These are phyloP conservation scores for Mycena citricolor DNA, from an alignment of 1,284 basidiomycete genomes.

Conservation along the genomic window DNA sequence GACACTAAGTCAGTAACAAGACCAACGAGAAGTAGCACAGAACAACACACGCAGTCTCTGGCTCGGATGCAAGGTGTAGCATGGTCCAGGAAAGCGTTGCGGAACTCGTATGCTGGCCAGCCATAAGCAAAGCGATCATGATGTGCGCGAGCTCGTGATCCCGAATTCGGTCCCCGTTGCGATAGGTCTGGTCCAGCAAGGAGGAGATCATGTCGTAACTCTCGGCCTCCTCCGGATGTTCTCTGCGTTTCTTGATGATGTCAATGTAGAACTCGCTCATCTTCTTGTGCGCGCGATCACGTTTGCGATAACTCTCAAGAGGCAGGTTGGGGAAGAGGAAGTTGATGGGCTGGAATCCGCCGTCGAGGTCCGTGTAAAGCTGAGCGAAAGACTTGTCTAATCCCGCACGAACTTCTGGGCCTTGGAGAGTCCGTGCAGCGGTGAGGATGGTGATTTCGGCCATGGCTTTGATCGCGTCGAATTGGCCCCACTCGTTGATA, in stretches of 20 bases:
- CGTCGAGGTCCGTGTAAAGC: constrained; percentile 89
- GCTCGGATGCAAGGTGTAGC: constrained; percentile 83
- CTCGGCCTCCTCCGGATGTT: constrained; percentile 48
- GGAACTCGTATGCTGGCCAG: constrained; percentile 97
- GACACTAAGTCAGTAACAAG: constrained; percentile 3
- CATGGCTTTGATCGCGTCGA: constrained; percentile 74
- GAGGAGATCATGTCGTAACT: constrained; percentile 94
- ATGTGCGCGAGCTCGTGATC: constrained; percentile 97
- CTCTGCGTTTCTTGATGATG: constrained; percentile 81
- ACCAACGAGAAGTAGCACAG: constrained; percentile 5
- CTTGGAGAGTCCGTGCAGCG: constrained; percentile 90
- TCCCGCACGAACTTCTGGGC: constrained; percentile 80
- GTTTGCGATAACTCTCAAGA: constrained; percentile 76
- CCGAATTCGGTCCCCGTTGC: constrained; percentile 74
- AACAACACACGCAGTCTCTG: constrained; percentile 75
- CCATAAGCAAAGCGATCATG: constrained; percentile 95
- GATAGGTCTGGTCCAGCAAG: constrained; percentile 85
- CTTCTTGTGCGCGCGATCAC: constrained; percentile 89
- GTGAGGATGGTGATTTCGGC: constrained; percentile 96
- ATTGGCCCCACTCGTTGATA: constrained; percentile 69
- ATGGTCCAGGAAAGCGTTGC: constrained; percentile 92
- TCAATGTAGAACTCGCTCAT: constrained; percentile 94
- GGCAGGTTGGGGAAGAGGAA: constrained; percentile 96
- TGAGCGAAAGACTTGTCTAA: constrained; percentile 87
- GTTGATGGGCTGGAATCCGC: constrained; percentile 89